These are phyloP conservation scores for Fusarium staphyleae DNA, from an alignment of 2,329 filamentous ascomycete species.

Conservation along the genomic window DNA sequence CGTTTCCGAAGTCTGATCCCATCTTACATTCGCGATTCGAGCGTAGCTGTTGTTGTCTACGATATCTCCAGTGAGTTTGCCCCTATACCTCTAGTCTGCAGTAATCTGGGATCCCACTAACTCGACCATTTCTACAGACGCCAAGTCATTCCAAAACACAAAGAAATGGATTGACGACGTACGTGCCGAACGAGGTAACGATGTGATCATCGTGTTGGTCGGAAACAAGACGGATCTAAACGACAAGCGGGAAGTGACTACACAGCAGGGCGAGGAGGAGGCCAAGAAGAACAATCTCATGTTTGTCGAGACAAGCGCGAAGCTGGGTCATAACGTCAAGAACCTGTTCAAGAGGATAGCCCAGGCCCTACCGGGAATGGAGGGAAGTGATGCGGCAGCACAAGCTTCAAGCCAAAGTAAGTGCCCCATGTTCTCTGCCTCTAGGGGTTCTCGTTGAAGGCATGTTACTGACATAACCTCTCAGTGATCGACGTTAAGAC, in stretches of 20 bases:
- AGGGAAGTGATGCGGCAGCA: conserved; percentile 81
- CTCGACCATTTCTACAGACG: conserved; percentile 59
- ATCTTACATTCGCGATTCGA: conserved; percentile 97
- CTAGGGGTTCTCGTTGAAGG: neutral
- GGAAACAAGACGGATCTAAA: conserved; percentile 99
- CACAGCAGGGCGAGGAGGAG: conserved; percentile 95
- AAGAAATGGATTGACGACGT: conserved; percentile 99
- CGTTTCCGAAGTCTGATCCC: conserved; percentile 96
- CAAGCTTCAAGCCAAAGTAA: conserved; percentile 79
- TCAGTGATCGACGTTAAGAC: conserved; percentile 94
- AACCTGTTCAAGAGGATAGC: conserved; percentile 97
- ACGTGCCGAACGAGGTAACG: conserved; percentile 92
- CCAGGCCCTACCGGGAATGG: conserved; percentile 96
- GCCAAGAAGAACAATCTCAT: conserved; percentile 97
- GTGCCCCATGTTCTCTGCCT: conserved; percentile 45
- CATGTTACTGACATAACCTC: conserved; percentile 24
- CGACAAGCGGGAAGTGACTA: conserved; percentile 97
- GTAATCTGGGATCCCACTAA: conserved; percentile 32
- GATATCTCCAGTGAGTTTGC: conserved; percentile 81
- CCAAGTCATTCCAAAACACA: conserved; percentile 98
- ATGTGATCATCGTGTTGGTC: conserved; percentile 98
- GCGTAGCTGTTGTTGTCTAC: conserved; percentile 97
- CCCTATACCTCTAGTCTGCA: conserved; percentile 17
- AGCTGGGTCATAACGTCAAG: conserved; percentile 98
- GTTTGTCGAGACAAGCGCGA: conserved; percentile 99